Evolutionary conservation across 2,329 filamentous ascomycete genomes (phyloP).

Genomic region (Colletotrichum incanum): DNA sequence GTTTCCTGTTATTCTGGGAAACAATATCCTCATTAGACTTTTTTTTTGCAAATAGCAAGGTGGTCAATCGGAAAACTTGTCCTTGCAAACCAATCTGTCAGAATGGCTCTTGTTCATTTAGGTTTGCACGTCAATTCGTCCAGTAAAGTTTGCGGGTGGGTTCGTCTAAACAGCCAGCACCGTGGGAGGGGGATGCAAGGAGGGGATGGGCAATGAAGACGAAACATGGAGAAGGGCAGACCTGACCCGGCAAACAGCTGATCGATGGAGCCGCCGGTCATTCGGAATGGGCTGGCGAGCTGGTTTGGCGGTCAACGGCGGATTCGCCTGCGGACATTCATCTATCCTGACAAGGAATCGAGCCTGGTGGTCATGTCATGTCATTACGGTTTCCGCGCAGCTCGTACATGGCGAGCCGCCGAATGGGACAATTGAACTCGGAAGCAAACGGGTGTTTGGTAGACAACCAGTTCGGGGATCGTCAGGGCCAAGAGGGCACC

Average conservation of each 20-base stretch:
- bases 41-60: background rate
- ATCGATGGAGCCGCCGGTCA: slow-evolving; percentile 26
- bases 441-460: background rate
- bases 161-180: slow-evolving; percentile 20
- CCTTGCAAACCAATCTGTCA: background rate
- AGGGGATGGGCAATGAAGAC: slow-evolving; percentile 12
- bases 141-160: slow-evolving; percentile 33
- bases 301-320: background rate
- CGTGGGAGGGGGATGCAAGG: background rate
- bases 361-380: background rate
- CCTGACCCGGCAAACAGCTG: slow-evolving; percentile 16
- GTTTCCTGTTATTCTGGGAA: slow-evolving; percentile 26
- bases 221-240: slow-evolving; percentile 35
- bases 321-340: background rate
- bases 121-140: slow-evolving; percentile 28
- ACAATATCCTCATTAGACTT: background rate
- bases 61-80: background rate
- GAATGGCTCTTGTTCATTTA: slow-evolving; percentile 19
- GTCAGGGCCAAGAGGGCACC: slow-evolving; percentile 11
- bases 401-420: background rate
- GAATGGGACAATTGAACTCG: background rate
- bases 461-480: slow-evolving; percentile 8
- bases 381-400: background rate
- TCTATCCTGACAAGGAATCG: background rate
- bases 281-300: background rate